Evolutionary conservation across 2,329 filamentous ascomycete genomes (phyloP).

Genomic region (Leptographium radiaticola): DNA sequence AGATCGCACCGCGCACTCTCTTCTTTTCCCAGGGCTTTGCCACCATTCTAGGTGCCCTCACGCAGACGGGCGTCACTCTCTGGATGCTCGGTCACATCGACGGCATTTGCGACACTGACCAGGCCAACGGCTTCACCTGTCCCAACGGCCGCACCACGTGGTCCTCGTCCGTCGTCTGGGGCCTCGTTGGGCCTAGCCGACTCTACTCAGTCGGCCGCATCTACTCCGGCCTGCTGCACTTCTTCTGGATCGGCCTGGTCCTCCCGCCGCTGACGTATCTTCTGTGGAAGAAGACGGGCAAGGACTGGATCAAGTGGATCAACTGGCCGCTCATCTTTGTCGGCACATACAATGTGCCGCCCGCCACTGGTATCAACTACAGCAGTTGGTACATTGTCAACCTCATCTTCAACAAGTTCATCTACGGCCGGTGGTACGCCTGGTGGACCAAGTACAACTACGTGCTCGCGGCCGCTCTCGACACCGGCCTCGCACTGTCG

Average conservation of each 20-base stretch:
- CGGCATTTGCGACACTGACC: slow-evolving; percentile 25
- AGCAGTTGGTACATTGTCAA: slow-evolving; percentile 29
- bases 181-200: slow-evolving; percentile 34
- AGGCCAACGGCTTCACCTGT: slow-evolving; percentile 33
- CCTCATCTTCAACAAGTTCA: slow-evolving; percentile 29
- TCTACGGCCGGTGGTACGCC: slow-evolving; percentile 27
- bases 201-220: slow-evolving; percentile 32
- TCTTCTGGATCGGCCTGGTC: slow-evolving; percentile 34
- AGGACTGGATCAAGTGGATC: slow-evolving; percentile 20
- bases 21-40: slow-evolving; percentile 35
- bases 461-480: slow-evolving; percentile 20
- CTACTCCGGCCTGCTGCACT: slow-evolving; percentile 32
- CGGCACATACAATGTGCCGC: slow-evolving; percentile 25
- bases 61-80: slow-evolving; percentile 23
- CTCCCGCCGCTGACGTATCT: slow-evolving; percentile 28
- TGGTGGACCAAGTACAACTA: slow-evolving; percentile 35
- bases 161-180: slow-evolving; percentile 36
- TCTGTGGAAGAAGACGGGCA: slow-evolving; percentile 22
- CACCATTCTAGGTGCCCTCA: slow-evolving; percentile 31
- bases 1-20: slow-evolving; percentile 32
- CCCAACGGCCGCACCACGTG: slow-evolving; percentile 34
- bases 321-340: slow-evolving; percentile 24
- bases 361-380: slow-evolving; percentile 23
- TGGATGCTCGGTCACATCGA: slow-evolving; percentile 24
- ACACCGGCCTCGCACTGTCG: slow-evolving; percentile 19